Evolutionary conservation across 2,329 filamentous ascomycete species (phyloP).

Genomic region (Alternaria sp.): DNA sequence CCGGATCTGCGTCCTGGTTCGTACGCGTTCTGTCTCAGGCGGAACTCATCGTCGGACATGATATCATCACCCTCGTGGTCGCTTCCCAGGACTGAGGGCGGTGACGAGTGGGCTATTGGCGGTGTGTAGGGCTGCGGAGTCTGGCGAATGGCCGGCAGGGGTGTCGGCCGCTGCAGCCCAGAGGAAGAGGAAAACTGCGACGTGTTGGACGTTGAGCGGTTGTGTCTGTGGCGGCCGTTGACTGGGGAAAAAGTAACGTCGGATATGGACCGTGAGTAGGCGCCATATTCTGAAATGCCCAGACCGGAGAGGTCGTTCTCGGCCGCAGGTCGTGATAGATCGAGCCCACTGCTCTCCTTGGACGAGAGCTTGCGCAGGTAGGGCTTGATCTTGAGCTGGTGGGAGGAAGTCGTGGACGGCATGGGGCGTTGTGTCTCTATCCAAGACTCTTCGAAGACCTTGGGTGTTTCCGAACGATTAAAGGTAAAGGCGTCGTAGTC

Average conservation of each 20-base stretch:
- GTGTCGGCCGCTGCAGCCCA: conserved; percentile 58
- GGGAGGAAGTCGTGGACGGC: conserved; percentile 31
- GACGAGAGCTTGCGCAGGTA: conserved; percentile 63
- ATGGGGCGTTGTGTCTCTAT: conserved; percentile 35
- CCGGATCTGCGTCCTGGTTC: conserved; percentile 54
- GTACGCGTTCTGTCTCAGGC: conserved; percentile 47
- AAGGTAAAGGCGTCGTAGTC: conserved; percentile 42
- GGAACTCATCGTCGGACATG: conserved; percentile 58
- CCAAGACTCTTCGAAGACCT: conserved; percentile 47
- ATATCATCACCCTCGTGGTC: conserved; percentile 55
- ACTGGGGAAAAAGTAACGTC: conserved; percentile 55
- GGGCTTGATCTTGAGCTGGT: conserved; percentile 61
- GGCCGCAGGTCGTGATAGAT: conserved; percentile 63
- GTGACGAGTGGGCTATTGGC: conserved; percentile 59
- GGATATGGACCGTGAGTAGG: conserved; percentile 50
- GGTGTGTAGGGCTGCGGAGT: conserved; percentile 63
- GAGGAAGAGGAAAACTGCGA: conserved; percentile 63
- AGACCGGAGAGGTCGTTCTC: conserved; percentile 64
- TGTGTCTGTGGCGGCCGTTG: conserved; percentile 55
- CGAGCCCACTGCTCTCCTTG: conserved; percentile 60
- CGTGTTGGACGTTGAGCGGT: conserved; percentile 62
- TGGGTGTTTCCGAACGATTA: conserved; percentile 46
- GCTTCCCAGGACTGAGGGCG: conserved; percentile 58
- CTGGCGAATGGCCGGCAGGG: conserved; percentile 64
- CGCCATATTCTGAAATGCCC: conserved; percentile 61